A percentile compares a stretch with the other conserved stretches of the same genome.
phyloP scores from a whole-genome alignment of 2,329 filamentous ascomycete genomes.

The Allantophomopsis lycopodina region DNA sequence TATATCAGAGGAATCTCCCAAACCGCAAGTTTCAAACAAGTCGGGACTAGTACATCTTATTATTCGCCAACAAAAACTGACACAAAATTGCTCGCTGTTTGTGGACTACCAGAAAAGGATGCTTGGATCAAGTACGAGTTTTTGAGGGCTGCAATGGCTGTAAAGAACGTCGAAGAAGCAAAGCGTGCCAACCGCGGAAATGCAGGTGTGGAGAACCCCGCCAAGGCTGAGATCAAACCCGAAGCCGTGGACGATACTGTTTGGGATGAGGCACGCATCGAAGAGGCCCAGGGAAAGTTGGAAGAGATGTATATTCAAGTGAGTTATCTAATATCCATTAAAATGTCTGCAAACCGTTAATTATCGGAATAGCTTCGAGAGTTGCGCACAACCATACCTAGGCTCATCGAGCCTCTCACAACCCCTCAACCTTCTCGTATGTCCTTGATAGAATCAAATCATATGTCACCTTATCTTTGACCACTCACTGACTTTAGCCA shows the following conservation, averaged over 20 bases:
- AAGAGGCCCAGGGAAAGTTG: constrained; percentile 15
- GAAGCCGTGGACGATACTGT: constrained; percentile 4
- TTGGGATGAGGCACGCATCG: constrained; percentile 18
- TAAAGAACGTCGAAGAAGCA: not conserved
- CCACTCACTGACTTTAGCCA: constrained; percentile 1
- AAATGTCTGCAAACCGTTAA: not conserved
- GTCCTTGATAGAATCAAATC: constrained; percentile 9
- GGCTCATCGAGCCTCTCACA: constrained; percentile 36
- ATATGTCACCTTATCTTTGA: not conserved
- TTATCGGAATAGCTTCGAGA: constrained; percentile 24
- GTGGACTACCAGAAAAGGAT: no score
- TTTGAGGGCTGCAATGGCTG: not conserved
- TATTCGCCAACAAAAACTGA: no score
- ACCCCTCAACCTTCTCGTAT: constrained; percentile 36
- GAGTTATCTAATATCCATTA: not conserved
- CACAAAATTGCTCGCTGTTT: no score
- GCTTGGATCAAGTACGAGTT: no score
- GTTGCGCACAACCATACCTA: constrained; percentile 33
- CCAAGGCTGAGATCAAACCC: not conserved
- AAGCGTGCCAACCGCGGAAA: no score
- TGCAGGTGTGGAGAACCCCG: not conserved
- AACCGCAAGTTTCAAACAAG: no score
- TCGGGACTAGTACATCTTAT: no score
- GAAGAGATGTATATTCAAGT: constrained; percentile 22
- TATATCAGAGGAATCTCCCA: no score